Conservation (phyloP, 306 rosid species). For the Echinosophora koreensis region DNA sequence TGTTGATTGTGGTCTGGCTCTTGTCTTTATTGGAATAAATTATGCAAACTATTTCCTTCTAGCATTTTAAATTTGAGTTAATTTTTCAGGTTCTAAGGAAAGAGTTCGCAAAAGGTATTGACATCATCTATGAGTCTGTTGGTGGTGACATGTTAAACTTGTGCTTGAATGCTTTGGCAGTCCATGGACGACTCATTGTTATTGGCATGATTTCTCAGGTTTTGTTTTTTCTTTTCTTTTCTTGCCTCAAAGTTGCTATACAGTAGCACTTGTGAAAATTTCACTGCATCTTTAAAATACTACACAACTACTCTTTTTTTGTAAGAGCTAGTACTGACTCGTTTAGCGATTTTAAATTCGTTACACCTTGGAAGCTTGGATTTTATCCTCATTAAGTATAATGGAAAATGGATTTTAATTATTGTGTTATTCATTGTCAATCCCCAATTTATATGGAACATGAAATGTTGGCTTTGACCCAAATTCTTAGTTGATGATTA, state of each 20-base stretch:
- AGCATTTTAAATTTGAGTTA: slow-evolving; percentile 26
- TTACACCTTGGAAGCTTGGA: slow-evolving; percentile 29
- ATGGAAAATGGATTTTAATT: slow-evolving; percentile 9
- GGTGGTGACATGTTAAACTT: slow-evolving; percentile 91
- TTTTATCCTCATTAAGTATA: slow-evolving; percentile 10
- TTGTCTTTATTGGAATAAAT: slow-evolving; percentile 4
- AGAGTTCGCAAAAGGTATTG: slow-evolving; percentile 85
- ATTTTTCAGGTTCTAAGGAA: slow-evolving; percentile 71
- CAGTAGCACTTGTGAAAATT: slow-evolving; percentile 27
- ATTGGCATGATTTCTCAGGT: slow-evolving; percentile 99
- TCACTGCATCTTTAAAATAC: slow-evolving; percentile 4
- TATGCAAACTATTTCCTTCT: slow-evolving; percentile 19
- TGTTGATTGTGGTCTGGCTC: slow-evolving; percentile 4
- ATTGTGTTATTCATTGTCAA: slow-evolving; percentile 9
- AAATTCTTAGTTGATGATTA: no score
- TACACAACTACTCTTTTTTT: background rate
- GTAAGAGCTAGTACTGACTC: slow-evolving; percentile 19
- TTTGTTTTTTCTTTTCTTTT: slow-evolving; percentile 34
- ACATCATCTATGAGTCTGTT: slow-evolving; percentile 93
- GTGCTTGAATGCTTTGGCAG: slow-evolving; percentile 89
- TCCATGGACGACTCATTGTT: slow-evolving; percentile 81
- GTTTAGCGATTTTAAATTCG: slow-evolving; percentile 2
- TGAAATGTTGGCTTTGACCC: no score
- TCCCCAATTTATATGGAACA: background rate
- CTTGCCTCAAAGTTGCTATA: slow-evolving; percentile 5